A percentile compares a stretch with the other conserved stretches of the same genome.
Conservation (phyloP, 768 basidiomycete species). For the Boletus subcaerulescens region DNA sequence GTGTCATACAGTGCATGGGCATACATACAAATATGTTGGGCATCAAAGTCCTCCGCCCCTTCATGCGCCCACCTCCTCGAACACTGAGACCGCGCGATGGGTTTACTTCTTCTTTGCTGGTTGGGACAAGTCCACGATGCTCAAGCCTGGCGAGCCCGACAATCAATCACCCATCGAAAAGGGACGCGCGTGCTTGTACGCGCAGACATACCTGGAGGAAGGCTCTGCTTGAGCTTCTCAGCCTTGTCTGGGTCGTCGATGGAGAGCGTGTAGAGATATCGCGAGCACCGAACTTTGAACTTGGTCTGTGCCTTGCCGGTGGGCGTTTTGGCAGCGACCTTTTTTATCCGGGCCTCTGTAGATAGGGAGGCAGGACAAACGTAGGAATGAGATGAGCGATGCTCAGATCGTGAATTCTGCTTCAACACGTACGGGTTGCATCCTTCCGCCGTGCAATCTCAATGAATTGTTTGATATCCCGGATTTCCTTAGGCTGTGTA, state of each 20-base stretch:
- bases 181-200: too few relatives aligned
- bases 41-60: constrained; percentile 3
- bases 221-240: constrained; percentile 91
- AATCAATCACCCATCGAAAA: too few relatives aligned
- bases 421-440: constrained; percentile 75
- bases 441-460: constrained; percentile 97
- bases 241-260: constrained; percentile 98
- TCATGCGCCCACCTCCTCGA: background rate
- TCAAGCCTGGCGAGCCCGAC: constrained; percentile 49
- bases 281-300: constrained; percentile 97
- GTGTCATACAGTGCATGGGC: constrained; percentile 19
- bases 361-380: background rate
- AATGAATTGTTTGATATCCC: constrained; percentile 98
- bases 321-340: constrained; percentile 66
- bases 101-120: constrained; percentile 69
- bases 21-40: constrained; percentile 19
- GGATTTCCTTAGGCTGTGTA: constrained; percentile 90
- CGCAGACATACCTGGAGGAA: constrained; percentile 80
- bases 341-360: constrained; percentile 97
- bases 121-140: constrained; percentile 63
- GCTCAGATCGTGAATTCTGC: background rate
- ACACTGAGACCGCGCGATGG: background rate
- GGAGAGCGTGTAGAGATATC: constrained; percentile 96
- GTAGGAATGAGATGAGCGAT: background rate
- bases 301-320: constrained; percentile 84